Conservation (phyloP, 805 yeast genomes). For the Wickerhamiella shivajii region DNA sequence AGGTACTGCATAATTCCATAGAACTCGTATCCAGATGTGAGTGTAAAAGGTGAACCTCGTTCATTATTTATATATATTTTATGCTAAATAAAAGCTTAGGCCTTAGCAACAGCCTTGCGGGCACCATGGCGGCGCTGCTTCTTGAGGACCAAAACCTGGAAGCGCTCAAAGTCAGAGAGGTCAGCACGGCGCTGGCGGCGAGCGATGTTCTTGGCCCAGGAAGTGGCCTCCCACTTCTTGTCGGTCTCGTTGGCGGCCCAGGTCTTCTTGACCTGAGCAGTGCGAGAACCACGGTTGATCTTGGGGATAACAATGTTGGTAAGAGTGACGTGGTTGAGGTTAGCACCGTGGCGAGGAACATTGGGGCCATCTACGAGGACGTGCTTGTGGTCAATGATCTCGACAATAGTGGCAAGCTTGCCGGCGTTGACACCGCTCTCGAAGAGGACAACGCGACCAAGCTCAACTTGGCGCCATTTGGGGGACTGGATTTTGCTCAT, state of each 20-base stretch:
- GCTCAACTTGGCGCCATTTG: slow-evolving; percentile 98
- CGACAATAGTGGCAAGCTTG: slow-evolving; percentile 93
- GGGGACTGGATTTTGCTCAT: slow-evolving; percentile 53
- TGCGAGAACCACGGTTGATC: slow-evolving; percentile 91
- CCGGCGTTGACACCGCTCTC: slow-evolving; percentile 58
- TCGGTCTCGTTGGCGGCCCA: slow-evolving; percentile 84
- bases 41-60: background rate
- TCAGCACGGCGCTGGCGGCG: slow-evolving; percentile 85
- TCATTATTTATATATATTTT: background rate
- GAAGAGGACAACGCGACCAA: slow-evolving; percentile 95
- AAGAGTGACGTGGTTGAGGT: slow-evolving; percentile 76
- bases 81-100: slow-evolving; percentile 23
- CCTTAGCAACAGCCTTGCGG: slow-evolving; percentile 94
- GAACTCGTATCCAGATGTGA: background rate
- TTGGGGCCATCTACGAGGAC: slow-evolving; percentile 96
- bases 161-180: slow-evolving; percentile 96
- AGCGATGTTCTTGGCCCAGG: slow-evolving; percentile 98
- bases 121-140: slow-evolving; percentile 94
- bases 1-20: background rate
- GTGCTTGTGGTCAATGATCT: slow-evolving; percentile 98
- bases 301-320: slow-evolving; percentile 78
- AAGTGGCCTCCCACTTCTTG: slow-evolving; percentile 79
- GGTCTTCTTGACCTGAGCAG: slow-evolving; percentile 74
- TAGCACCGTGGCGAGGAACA: slow-evolving; percentile 83
- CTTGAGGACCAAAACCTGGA: slow-evolving; percentile 95